phyloP scores from a whole-genome alignment of 2,329 filamentous ascomycete genomes.

The Seiridium unicorne region DNA sequence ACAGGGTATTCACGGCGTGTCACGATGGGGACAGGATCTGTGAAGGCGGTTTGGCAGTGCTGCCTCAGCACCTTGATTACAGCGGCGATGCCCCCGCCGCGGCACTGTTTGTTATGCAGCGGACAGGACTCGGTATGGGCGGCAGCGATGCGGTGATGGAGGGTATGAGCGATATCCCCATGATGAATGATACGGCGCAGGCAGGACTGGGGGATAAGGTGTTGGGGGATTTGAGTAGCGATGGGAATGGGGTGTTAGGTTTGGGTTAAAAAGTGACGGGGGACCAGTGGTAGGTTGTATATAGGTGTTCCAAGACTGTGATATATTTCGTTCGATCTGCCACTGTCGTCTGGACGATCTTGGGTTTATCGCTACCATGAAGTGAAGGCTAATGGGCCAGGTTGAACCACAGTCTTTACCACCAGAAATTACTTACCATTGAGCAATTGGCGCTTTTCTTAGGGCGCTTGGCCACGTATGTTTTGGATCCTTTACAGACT shows the following conservation, averaged over 20 bases:
- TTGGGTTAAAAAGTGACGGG: not conserved
- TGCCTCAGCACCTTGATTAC: conserved; percentile 24
- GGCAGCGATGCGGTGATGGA: conserved; percentile 20
- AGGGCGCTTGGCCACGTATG: no score
- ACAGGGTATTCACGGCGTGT: conserved; percentile 17
- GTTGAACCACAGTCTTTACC: no score
- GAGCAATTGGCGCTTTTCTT: no score
- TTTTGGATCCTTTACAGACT: no score
- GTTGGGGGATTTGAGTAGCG: not conserved
- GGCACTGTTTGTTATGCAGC: conserved; percentile 21
- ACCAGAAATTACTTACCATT: no score
- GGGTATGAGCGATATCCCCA: conserved; percentile 16
- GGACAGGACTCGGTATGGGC: conserved; percentile 21
- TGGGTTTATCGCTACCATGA: no score
- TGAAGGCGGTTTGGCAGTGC: conserved; percentile 19
- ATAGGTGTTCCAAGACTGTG: no score
- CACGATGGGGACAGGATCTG: conserved; percentile 23
- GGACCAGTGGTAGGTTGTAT: no score
- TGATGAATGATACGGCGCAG: conserved; percentile 3
- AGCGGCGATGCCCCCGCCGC: conserved; percentile 16
- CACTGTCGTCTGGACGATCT: no score
- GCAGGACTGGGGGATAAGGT: not conserved
- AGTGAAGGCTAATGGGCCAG: no score
- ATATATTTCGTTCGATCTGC: no score
- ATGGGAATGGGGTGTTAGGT: not conserved